These are phyloP conservation scores for Hypoxylon fuscum DNA, from an alignment of 495 filamentous ascomycete genomes.

Conservation along the genomic window DNA sequence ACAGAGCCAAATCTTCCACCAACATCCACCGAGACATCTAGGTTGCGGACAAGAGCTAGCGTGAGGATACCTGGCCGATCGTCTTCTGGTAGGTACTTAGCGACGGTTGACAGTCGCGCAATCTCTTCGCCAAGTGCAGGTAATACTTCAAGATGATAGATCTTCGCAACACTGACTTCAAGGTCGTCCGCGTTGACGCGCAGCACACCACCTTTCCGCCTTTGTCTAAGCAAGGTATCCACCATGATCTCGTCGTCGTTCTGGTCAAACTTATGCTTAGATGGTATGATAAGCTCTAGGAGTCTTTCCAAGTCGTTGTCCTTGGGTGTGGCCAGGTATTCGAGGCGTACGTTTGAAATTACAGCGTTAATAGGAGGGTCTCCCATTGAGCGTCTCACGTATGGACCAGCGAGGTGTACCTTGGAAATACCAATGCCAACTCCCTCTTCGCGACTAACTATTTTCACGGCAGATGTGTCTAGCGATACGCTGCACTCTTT, in stretches of 20 bases:
- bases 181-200: conserved; percentile 71
- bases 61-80: conserved; percentile 90
- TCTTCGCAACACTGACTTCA: conserved; percentile 63
- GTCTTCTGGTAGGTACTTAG: conserved; percentile 96
- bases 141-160: conserved; percentile 69
- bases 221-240: conserved; percentile 88
- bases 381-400: conserved; percentile 56
- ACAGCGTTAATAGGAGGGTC: conserved; percentile 60
- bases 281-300: conserved; percentile 87
- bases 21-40: conserved; percentile 67
- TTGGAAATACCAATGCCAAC: conserved; percentile 78
- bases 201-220: conserved; percentile 87
- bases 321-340: conserved; percentile 77
- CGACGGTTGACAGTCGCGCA: conserved; percentile 80
- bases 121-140: conserved; percentile 79
- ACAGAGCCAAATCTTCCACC: conserved; percentile 72
- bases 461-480: conserved; percentile 80
- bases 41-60: conserved; percentile 68
- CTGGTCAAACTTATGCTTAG: conserved; percentile 88
- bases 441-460: conserved; percentile 74
- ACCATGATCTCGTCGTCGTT: conserved; percentile 91
- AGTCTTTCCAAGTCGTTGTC: conserved; percentile 83
- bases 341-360: conserved; percentile 72
- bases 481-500: conserved; percentile 77
- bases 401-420: conserved; percentile 76